Base-by-base conservation (phyloP, 805 yeast species). In the Isabelozyma rhagii region DNA sequence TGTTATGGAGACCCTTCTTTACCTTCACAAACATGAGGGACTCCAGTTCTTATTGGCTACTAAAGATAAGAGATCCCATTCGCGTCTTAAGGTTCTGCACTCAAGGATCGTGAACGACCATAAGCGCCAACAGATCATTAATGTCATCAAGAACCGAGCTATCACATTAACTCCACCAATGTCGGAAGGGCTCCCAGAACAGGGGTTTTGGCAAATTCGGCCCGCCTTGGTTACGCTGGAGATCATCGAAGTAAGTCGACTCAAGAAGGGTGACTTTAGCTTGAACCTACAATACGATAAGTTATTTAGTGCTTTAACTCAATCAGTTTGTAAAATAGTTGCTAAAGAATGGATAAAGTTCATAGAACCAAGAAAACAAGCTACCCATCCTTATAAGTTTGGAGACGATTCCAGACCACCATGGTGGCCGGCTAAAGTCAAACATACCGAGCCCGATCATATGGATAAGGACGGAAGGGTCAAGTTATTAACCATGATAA, bases 391-490 rank as follows among this genome's bases (percentile, higher is more conserved):
- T 3, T 87, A 87, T 61, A 84, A 80, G 47, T 58, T 61, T 8
- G 82, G 81, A 2, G 77, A 78, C 11, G 44, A 25, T 0, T 56
- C 78, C 10, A 79, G 71, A 53, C 94, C 93, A 0, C 57, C 60
- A 5, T 86, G 92, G 92, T 87, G 94, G 94, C 92, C 92, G 0
- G 38, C 41, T 0, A 49, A 54, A 10, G 79, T 84, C 1, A 68
- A 80, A 38, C 93, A 87, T 64, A 73, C 71, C 42, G 92, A 87
- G 58, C 93, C 93, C 0, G 93, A 86, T 60, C 93, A 87, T 65
- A 67, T 87, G 50, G 75, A 71, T 50, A 86, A 83, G 59, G 67
- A 66, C 1, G 85, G 83, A 56, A 68, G 94, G 47, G 57, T 85
- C 15, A 59, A 58, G 4, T 64, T 87, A 21, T 63, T 87, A 59